phyloP scores from a whole-genome alignment of 495 filamentous ascomycete genomes.

The Aspergillus baeticus region DNA sequence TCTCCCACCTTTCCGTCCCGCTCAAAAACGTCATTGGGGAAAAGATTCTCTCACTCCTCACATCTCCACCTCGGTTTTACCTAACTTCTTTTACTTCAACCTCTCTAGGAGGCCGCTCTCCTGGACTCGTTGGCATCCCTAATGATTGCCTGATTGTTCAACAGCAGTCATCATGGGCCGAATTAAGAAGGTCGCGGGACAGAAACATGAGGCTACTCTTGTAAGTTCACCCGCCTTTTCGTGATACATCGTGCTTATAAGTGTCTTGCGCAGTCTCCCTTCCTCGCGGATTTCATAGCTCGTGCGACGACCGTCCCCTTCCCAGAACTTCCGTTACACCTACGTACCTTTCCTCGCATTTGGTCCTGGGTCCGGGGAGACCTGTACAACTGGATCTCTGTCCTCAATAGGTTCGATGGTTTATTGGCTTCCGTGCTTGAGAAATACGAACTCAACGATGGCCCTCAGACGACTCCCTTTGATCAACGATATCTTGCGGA shows the following conservation, averaged over 20 bases:
- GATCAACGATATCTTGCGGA: slow-evolving; percentile 59
- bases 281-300: slow-evolving; percentile 73
- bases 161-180: slow-evolving; percentile 70
- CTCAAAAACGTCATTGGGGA: slow-evolving; percentile 42
- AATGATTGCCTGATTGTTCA: slow-evolving; percentile 45
- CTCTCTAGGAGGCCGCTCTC: slow-evolving; percentile 34
- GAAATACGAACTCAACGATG: slow-evolving; percentile 76
- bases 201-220: slow-evolving; percentile 90
- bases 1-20: slow-evolving; percentile 1
- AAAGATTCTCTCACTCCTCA: slow-evolving; percentile 35
- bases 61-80: slow-evolving; percentile 35
- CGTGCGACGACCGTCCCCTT: slow-evolving; percentile 66
- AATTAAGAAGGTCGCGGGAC: slow-evolving; percentile 92
- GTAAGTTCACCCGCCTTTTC: slow-evolving; percentile 54
- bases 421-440: slow-evolving; percentile 78
- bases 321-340: slow-evolving; percentile 70
- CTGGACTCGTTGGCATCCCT: slow-evolving; percentile 34
- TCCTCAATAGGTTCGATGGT: slow-evolving; percentile 91
- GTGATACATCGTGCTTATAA: neutral
- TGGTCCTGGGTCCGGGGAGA: slow-evolving; percentile 98
- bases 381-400: slow-evolving; percentile 95
- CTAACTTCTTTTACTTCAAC: slow-evolving; percentile 29
- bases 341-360: slow-evolving; percentile 75
- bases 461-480: slow-evolving; percentile 78
- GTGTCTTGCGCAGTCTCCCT: slow-evolving; percentile 66